A percentile compares a stretch with the other conserved stretches of the same genome.
Conservation (phyloP, 2,329 filamentous ascomycete genomes). For the Gliomastix tumulicola region DNA sequence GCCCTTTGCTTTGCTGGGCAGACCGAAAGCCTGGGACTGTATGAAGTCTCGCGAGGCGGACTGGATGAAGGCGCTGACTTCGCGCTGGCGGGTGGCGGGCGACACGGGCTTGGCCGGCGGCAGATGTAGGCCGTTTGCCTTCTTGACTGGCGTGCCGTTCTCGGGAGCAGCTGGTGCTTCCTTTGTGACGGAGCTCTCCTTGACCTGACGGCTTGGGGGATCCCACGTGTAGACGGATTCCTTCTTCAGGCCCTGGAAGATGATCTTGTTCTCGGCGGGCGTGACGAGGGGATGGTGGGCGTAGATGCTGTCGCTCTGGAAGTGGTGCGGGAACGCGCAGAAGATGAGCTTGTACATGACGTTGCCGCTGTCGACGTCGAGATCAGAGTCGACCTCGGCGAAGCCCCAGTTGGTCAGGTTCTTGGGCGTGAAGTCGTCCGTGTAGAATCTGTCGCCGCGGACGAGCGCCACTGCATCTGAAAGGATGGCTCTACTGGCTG, state of each 20-base stretch:
- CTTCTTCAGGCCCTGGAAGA: slow-evolving; percentile 60
- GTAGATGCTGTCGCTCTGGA: slow-evolving; percentile 71
- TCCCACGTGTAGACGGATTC: slow-evolving; percentile 64
- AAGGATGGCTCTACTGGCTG: slow-evolving; percentile 68
- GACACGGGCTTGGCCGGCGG: slow-evolving; percentile 54
- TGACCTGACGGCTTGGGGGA: slow-evolving; percentile 44
- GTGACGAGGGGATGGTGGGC: slow-evolving; percentile 70
- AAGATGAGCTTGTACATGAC: slow-evolving; percentile 81
- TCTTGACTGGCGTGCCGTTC: slow-evolving; percentile 53
- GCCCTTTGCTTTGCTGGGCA: slow-evolving; percentile 32
- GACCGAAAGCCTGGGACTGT: slow-evolving; percentile 20
- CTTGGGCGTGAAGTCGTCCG: slow-evolving; percentile 64
- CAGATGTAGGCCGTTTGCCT: slow-evolving; percentile 59
- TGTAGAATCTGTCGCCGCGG: slow-evolving; percentile 73
- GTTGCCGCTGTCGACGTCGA: slow-evolving; percentile 70
- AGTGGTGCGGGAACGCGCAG: slow-evolving; percentile 73
- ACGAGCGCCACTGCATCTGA: slow-evolving; percentile 76
- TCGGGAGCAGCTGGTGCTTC: too few relatives aligned
- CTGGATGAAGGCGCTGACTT: slow-evolving; percentile 57
- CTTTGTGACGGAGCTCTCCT: slow-evolving; percentile 49
- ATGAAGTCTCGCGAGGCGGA: slow-evolving; percentile 59
- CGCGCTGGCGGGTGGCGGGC: slow-evolving; percentile 54
- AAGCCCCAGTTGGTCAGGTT: slow-evolving; percentile 81
- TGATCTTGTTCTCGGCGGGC: slow-evolving; percentile 64
- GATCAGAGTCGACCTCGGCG: slow-evolving; percentile 65